Conservation (phyloP, 208 protist genomes). For the Trypanosoma boissoni region DNA sequence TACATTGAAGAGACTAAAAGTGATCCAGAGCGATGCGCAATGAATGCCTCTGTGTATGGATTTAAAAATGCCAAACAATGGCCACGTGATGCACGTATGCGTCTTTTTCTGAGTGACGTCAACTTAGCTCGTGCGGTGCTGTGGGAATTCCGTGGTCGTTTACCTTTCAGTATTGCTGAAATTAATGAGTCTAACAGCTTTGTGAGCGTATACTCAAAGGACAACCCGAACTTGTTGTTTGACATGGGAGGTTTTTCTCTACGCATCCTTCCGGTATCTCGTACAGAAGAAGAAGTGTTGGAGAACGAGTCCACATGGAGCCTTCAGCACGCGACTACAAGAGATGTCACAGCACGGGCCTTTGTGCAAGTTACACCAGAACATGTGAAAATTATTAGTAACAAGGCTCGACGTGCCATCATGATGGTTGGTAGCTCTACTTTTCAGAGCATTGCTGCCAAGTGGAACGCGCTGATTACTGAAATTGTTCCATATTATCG, state of each 20-base stretch:
- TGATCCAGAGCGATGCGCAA: constrained; percentile 94
- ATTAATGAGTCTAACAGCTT: constrained; percentile 98
- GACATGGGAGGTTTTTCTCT: constrained; percentile 99
- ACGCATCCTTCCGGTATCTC: constrained; percentile 89
- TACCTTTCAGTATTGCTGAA: constrained; percentile 97
- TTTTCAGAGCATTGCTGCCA: constrained; percentile 99
- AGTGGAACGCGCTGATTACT: constrained; percentile 99
- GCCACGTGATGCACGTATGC: constrained; percentile 99
- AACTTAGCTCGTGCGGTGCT: constrained; percentile 99
- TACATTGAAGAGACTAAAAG: constrained; percentile 98
- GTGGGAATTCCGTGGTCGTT: constrained; percentile 99
- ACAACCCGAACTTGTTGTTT: constrained; percentile 99
- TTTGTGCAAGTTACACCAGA: constrained; percentile 98
- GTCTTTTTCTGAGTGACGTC: constrained; percentile 99
- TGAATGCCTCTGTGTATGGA: constrained; percentile 99
- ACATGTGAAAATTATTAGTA: constrained; percentile 97
- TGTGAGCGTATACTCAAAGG: constrained; percentile 99
- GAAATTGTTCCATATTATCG: constrained; percentile 99
- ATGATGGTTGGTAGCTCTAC: constrained; percentile 99
- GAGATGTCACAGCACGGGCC: constrained; percentile 98
- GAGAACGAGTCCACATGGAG: constrained; percentile 99
- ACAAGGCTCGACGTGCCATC: constrained; percentile 98
- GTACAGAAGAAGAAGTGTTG: constrained; percentile 89
- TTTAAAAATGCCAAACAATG: constrained; percentile 99
- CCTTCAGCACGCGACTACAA: constrained; percentile 98